Base-by-base conservation (phyloP, 2,329 filamentous ascomycete genomes). In the Fusarium nygamai region DNA sequence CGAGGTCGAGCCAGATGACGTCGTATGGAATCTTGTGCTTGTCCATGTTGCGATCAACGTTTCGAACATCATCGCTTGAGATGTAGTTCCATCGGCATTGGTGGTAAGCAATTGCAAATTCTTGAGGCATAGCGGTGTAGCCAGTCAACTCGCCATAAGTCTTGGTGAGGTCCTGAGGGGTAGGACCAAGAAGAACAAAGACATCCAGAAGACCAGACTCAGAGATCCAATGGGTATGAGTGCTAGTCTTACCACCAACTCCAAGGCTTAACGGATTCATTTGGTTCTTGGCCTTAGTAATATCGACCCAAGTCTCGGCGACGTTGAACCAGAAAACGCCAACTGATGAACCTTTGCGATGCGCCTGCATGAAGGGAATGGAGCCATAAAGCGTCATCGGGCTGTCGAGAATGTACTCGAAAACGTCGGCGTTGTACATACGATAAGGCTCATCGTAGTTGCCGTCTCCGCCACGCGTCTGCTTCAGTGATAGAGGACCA, bases 61-160 rank as follows among this genome's bases (percentile, higher is more conserved):
- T 95, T 82, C 94, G 97, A 67, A 99, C 95, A 83, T 99, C 96
- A 74, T 98, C 95, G 78, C 98, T 96, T 3, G 94, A 97, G 64
- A 98, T 92, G 81, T 99, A 99, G 85, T 99, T 99, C 96, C 96
- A 99, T 78, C 96, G 93, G 82, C 96, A 98, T 83, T 99, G 96
- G 80, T 99, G 96, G 83, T 98, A 98, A 19, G 91, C 96, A 75
- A 99, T 91, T 5, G 96, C 89, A 78, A 98, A 98, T 73, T 96
- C 93, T 79, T 98, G 95, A 4, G 96, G 96, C 83, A 99, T 90
- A 69, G 95, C 92, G 36, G 95, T 96, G 79, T 92, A 96, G 33
- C 96, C 96, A 14, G 96, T 99, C 51, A 99, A 90, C 81, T 98
- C 94, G 71, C 92, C 92, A 81, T 98, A 99, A 36, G 89, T 91